Evolutionary conservation across 179 eudicot species (phyloP), one percentile per base, ranked within the genome.

Genomic region (Dionaea muscipula): DNA sequence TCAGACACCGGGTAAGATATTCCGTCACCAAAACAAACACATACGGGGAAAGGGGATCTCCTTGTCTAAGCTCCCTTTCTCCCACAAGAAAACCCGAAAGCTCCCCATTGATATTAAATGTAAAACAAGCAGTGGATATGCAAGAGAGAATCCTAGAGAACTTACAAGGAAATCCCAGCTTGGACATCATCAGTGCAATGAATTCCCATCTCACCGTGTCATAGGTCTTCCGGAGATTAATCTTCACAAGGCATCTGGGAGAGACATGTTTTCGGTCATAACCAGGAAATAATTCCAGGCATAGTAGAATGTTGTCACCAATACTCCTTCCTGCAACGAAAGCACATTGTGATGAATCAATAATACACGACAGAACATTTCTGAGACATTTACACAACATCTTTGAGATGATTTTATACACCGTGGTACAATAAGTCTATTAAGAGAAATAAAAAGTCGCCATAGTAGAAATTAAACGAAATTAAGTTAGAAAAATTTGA

Each of bases 381-480:
- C 15, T 23, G 2, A 50, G 15, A 17, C 11, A 23, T 10, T 16
- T 50, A 9, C 31, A 23, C 8, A 50, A 8, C 2, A 50, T 7
- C 33, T 50, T 50, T n/a, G 53, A 50, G 13, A 50, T 26, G 7
- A 24, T 2, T 26, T 50, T 50, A 18, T 50, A 50, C 2, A 50
- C 15, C 3, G 15, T 26, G 15, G 23, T 50, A 25, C 35, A 50
- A 16, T 35, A 50, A 21, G 33, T n/a, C n/a, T n/a, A n/a, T n/a
- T n/a, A n/a, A n/a, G n/a, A n/a, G n/a, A n/a, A n/a, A n/a, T n/a
- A n/a, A n/a, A n/a, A n/a, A n/a, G n/a, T n/a, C n/a, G n/a, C n/a
- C n/a, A n/a, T n/a, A n/a, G n/a, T n/a, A n/a, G n/a, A n/a, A n/a
- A n/a, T n/a, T n/a, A n/a, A n/a, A n/a, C n/a, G n/a, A n/a, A n/a